Evolutionary conservation across 148 eudicot species (phyloP).

Genomic region (Tetragonia tetragonoides): DNA sequence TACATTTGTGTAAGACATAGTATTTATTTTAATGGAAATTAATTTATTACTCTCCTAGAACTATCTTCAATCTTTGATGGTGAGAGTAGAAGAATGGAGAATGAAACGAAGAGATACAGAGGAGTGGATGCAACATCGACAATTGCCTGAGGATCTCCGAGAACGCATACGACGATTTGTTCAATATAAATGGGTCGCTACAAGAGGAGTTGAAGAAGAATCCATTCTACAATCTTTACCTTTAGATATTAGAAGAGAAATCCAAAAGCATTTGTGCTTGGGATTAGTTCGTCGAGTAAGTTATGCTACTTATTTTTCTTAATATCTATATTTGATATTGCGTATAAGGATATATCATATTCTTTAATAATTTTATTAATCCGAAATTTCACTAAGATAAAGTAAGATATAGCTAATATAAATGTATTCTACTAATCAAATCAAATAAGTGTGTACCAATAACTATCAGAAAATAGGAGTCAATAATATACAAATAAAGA

Average conservation of each 20-base stretch:
- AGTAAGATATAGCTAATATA: no score
- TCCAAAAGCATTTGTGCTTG: slow-evolving; percentile 88
- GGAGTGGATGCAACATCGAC: slow-evolving; percentile 93
- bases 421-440: no score
- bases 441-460: no score
- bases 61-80: slow-evolving; percentile 69
- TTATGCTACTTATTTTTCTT: not conserved
- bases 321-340: no score
- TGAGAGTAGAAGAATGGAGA: slow-evolving; percentile 88
- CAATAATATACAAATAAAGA: no score
- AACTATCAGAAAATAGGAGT: no score
- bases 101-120: slow-evolving; percentile 76
- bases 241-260: slow-evolving; percentile 70
- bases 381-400: no score
- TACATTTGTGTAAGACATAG: no score
- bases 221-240: slow-evolving; percentile 62
- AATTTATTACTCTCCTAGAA: slow-evolving; percentile 35
- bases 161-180: slow-evolving; percentile 81
- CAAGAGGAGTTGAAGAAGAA: slow-evolving; percentile 97
- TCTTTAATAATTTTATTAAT: no score
- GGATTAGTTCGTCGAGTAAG: slow-evolving; percentile 93
- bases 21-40: no score
- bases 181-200: slow-evolving; percentile 91
- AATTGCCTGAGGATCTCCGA: slow-evolving; percentile 77
- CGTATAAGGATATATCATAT: no score